Evolutionary conservation across 2,329 filamentous ascomycete genomes (phyloP).

Genomic region (Phyllosticta citribraziliensis): DNA sequence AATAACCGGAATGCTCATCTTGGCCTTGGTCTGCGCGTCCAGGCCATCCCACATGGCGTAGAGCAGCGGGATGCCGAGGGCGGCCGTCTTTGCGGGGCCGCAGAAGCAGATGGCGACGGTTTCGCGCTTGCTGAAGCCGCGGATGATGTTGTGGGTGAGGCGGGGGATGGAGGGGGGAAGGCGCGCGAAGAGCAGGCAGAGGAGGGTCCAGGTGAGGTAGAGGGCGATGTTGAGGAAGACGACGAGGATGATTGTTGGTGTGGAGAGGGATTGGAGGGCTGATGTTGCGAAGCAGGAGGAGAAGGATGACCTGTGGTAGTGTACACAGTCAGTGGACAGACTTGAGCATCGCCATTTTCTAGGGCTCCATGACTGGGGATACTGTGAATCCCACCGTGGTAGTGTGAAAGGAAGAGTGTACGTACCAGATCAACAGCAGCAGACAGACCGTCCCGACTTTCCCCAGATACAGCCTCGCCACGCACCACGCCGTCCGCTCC

Average conservation of each 20-base stretch:
- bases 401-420: background rate
- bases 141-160: background rate
- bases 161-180: background rate
- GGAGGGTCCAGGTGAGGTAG: conserved; percentile 9
- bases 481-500: background rate
- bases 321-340: background rate
- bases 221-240: conserved; percentile 10
- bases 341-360: too few species aligned
- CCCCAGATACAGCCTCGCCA: background rate
- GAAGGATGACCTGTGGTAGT: conserved; percentile 2
- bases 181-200: conserved; percentile 2
- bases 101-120: conserved; percentile 10
- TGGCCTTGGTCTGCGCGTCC: conserved; percentile 3
- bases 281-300: conserved; percentile 9
- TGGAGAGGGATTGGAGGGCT: conserved; percentile 2
- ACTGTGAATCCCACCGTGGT: too few species aligned
- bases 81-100: conserved; percentile 8
- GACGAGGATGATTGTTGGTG: conserved; percentile 1
- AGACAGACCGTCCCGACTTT: conserved; percentile 7
- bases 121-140: conserved; percentile 1
- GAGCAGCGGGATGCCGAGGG: conserved; percentile 5
- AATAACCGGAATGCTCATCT: conserved; percentile 5
- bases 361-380: too few species aligned
- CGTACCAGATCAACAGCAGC: conserved; percentile 8
- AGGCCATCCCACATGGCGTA: conserved; percentile 7